phyloP scores from a whole-genome alignment of 75 land plant species.

The Azolla pinnata region DNA sequence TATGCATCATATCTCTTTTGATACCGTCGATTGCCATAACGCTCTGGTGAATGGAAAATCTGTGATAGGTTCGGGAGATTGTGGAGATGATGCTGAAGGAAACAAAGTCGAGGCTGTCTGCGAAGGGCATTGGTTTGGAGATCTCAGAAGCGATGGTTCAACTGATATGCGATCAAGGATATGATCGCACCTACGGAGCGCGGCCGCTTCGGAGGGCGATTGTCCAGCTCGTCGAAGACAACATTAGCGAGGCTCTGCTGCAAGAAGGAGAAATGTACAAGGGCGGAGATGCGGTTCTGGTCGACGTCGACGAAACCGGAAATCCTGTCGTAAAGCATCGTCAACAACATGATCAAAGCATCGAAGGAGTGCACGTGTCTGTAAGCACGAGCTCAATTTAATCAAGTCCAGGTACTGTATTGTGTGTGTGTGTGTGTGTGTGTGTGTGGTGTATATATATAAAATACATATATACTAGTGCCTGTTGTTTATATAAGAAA shows the following conservation, averaged over 20 bases:
- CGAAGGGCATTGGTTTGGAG: constrained; percentile 44
- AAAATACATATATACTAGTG: too few relatives aligned
- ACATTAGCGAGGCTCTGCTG: constrained; percentile 65
- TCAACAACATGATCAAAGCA: constrained; percentile 23
- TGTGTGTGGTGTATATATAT: too few relatives aligned
- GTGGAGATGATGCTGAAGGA: constrained; percentile 67
- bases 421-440: too few relatives aligned
- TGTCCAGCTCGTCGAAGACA: constrained; percentile 57
- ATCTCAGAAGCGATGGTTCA: constrained; percentile 59
- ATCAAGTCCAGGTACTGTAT: too few relatives aligned
- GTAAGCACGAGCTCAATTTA: constrained; percentile 9
- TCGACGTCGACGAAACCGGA: constrained; percentile 71
- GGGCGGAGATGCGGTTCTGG: constrained; percentile 60
- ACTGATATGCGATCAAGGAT: constrained; percentile 67
- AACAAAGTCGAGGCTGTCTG: constrained; percentile 45
- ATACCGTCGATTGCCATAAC: too few relatives aligned
- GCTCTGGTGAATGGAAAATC: too few relatives aligned
- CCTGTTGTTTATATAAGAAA: too few relatives aligned
- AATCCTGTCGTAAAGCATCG: constrained; percentile 48
- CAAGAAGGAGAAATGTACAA: constrained; percentile 36
- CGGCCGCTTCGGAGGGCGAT: constrained; percentile 83
- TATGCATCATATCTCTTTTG: too few relatives aligned
- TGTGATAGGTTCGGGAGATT: constrained; percentile 64
- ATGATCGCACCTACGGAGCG: constrained; percentile 71
- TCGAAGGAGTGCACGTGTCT: constrained; percentile 29